A percentile compares a stretch with the other conserved stretches of the same genome.
Conservation (phyloP, 1,139 yeast species). For the Pneumocystis jirovecii region DNA sequence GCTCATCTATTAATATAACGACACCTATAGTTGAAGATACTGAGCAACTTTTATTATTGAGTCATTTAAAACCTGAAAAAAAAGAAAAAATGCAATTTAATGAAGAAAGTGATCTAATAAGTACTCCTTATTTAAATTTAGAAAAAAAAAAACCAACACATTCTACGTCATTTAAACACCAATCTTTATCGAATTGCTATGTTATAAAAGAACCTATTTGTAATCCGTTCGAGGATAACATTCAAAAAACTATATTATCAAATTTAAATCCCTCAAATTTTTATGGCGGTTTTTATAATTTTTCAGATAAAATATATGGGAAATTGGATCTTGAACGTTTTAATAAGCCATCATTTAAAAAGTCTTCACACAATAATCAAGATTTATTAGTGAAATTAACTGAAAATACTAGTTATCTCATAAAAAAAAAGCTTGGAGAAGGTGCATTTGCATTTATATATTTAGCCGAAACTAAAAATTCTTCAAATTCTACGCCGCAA, state of each 20-base stretch:
- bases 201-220: constrained; percentile 14
- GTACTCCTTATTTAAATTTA: constrained; percentile 3
- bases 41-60: constrained; percentile 15
- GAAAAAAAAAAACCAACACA: not conserved
- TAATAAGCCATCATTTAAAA: constrained; percentile 26
- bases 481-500: constrained; percentile 39
- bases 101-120: constrained; percentile 5
- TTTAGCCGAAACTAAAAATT: constrained; percentile 34
- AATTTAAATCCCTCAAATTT: constrained; percentile 21
- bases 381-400: constrained; percentile 35
- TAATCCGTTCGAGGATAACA: constrained; percentile 24
- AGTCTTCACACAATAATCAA: constrained; percentile 18
- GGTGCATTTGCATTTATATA: constrained; percentile 76
- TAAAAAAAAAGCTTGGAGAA: constrained; percentile 47
- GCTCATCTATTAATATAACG: constrained; percentile 16
- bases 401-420: constrained; percentile 34
- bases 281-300: constrained; percentile 24
- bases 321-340: constrained; percentile 26
- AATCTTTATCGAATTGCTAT: constrained; percentile 3
- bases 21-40: constrained; percentile 25
- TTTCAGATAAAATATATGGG: constrained; percentile 20
- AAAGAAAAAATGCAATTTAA: constrained; percentile 7
- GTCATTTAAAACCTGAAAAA: not conserved
- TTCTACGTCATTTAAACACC: not conserved
- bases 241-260: constrained; percentile 19